These are phyloP conservation scores for Biscogniauxia mediterranea DNA, from an alignment of 2,329 filamentous ascomycete species.

Conservation along the genomic window DNA sequence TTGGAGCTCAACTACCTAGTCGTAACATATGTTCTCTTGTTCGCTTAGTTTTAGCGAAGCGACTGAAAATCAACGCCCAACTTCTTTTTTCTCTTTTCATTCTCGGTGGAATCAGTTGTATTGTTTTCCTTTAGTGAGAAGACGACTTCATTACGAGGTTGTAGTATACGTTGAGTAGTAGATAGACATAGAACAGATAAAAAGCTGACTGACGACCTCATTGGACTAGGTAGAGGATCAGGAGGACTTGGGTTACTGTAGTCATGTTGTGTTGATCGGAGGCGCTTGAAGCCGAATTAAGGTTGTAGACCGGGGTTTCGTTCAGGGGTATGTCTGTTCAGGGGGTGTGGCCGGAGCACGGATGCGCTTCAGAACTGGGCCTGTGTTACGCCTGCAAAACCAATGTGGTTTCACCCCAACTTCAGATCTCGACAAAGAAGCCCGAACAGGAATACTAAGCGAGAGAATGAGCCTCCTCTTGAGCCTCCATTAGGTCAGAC, in stretches of 20 bases:
- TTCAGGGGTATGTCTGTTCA: conserved; percentile 5
- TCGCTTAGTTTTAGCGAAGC: too few relatives aligned
- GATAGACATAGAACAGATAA: not conserved
- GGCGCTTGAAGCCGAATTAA: conserved; percentile 36
- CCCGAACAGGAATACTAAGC: conserved; percentile 1
- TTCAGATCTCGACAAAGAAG: conserved; percentile 8
- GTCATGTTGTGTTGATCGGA: conserved; percentile 24
- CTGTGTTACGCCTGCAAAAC: conserved; percentile 32
- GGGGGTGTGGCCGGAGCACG: conserved; percentile 23
- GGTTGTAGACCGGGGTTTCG: conserved; percentile 25
- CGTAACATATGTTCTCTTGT: not conserved
- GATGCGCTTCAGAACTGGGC: conserved; percentile 30
- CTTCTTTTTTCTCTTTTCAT: too few relatives aligned
- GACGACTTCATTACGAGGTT: too few relatives aligned
- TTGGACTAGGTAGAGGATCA: too few relatives aligned
- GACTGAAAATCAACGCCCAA: too few relatives aligned
- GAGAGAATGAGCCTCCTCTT: conserved; percentile 1
- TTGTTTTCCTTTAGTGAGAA: too few relatives aligned
- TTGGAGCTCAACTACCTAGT: not conserved
- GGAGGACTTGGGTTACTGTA: not conserved
- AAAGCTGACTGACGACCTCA: not conserved
- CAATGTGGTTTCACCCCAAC: conserved; percentile 27
- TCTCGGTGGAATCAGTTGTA: too few relatives aligned
- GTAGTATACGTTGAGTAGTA: too few relatives aligned
- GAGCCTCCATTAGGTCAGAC: conserved; percentile 1